Conservation (phyloP, 1,284 basidiomycete species). For the Naganishia cerealis region DNA sequence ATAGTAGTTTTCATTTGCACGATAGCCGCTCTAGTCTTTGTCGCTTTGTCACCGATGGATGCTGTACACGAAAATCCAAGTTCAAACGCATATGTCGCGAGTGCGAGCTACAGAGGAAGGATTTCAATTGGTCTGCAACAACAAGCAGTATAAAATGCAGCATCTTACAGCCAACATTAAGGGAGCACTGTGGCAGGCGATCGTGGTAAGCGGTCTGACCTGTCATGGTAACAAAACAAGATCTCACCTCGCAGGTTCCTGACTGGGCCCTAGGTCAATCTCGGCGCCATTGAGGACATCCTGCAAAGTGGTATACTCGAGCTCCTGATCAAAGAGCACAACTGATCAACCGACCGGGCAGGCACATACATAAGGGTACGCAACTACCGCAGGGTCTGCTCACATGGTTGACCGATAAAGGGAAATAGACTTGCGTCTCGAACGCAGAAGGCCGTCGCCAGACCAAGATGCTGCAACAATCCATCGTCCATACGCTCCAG, state of each 20-base stretch:
- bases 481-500: constrained; percentile 23
- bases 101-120: not conserved
- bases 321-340: not conserved
- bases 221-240: not conserved
- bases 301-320: constrained; percentile 13
- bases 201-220: not conserved
- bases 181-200: constrained; percentile 7
- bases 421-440: constrained; percentile 10
- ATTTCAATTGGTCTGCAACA: too few species aligned
- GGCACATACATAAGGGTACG: not conserved
- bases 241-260: constrained; percentile 20
- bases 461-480: constrained; percentile 17
- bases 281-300: constrained; percentile 14
- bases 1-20: constrained; percentile 9
- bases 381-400: not conserved
- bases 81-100: constrained; percentile 19
- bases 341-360: not conserved
- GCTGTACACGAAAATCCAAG: constrained; percentile 4
- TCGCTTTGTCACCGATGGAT: constrained; percentile 6
- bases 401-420: constrained; percentile 8
- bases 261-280: not conserved
- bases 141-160: not conserved
- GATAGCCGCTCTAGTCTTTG: not conserved
- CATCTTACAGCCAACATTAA: constrained; percentile 4
- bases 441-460: constrained; percentile 18